A percentile compares a stretch with the other conserved stretches of the same genome.
phyloP scores from a whole-genome alignment of 2,329 filamentous ascomycete species.

The Sporothrix pseudoabietina region DNA sequence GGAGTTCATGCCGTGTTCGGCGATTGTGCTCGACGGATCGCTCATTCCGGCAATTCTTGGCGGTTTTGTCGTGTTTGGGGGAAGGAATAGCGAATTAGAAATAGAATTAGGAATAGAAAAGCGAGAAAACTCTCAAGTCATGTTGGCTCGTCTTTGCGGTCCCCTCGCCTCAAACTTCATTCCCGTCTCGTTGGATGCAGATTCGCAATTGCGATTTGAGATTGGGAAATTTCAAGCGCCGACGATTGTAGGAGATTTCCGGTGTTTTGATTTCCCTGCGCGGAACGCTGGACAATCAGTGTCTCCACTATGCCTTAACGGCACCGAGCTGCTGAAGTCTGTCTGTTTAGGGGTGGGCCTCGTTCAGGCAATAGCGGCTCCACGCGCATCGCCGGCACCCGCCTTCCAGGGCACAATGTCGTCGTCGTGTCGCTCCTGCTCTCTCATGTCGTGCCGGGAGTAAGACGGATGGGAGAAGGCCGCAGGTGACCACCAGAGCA shows the following conservation, averaged over 20 bases:
- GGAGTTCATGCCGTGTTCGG: neutral
- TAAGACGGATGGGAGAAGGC: neutral
- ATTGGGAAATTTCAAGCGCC: neutral
- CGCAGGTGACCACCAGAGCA: neutral
- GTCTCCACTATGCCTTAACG: neutral
- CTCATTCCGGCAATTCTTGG: neutral
- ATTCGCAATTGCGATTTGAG: neutral
- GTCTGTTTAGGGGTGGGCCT: neutral
- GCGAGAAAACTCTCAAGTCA: neutral
- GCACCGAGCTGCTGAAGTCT: slow-evolving; percentile 1
- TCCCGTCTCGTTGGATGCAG: neutral
- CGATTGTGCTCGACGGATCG: neutral
- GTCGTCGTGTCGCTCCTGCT: neutral
- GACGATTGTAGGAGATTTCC: neutral
- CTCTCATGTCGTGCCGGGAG: neutral
- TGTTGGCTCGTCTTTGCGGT: neutral
- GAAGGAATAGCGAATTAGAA: neutral
- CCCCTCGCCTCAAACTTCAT: neutral
- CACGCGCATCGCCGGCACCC: slow-evolving; percentile 12
- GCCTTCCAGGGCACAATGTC: neutral
- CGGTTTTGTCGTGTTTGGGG: neutral
- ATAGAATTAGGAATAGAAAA: neutral
- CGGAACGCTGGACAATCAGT: neutral
- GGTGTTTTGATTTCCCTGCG: slow-evolving; percentile 7
- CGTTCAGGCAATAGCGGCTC: slow-evolving; percentile 3